These are phyloP conservation scores for Histomonas meleagridis DNA, from an alignment of 208 protist species.

Conservation along the genomic window DNA sequence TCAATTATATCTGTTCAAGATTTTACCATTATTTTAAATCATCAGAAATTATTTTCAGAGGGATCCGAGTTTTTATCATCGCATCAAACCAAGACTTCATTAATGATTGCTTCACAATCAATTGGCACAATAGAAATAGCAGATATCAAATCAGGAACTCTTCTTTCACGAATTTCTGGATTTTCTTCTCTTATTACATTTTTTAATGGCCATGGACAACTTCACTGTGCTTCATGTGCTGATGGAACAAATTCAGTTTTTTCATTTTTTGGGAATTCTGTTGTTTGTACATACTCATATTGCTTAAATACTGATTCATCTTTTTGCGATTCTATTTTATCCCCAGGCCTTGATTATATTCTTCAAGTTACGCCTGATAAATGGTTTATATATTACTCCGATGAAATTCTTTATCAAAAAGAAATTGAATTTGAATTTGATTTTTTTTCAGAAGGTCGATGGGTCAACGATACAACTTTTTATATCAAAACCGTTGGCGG, in stretches of 20 bases:
- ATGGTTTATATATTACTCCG: background rate
- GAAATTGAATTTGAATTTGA: background rate
- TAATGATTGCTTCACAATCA: background rate
- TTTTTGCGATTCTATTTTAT: background rate
- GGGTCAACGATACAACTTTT: too few species aligned
- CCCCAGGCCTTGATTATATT: background rate
- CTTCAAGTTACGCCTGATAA: background rate
- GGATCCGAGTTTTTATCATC: background rate
- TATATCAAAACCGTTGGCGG: too few species aligned
- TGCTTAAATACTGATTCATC: too few species aligned
- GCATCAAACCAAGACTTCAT: background rate
- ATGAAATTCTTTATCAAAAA: background rate
- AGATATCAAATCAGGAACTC: background rate
- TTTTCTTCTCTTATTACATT: background rate
- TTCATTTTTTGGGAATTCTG: too few species aligned
- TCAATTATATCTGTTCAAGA: constrained; percentile 20
- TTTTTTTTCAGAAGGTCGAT: too few species aligned
- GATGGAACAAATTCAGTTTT: background rate
- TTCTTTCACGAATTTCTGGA: background rate
- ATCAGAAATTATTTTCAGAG: background rate
- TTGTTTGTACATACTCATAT: too few species aligned
- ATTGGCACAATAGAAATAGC: background rate
- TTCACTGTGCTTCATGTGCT: background rate
- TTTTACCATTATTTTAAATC: constrained; percentile 25
- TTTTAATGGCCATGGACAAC: background rate